Conservation (phyloP, 2,329 filamentous ascomycete species). For the Aaosphaeria pasadenensis region DNA sequence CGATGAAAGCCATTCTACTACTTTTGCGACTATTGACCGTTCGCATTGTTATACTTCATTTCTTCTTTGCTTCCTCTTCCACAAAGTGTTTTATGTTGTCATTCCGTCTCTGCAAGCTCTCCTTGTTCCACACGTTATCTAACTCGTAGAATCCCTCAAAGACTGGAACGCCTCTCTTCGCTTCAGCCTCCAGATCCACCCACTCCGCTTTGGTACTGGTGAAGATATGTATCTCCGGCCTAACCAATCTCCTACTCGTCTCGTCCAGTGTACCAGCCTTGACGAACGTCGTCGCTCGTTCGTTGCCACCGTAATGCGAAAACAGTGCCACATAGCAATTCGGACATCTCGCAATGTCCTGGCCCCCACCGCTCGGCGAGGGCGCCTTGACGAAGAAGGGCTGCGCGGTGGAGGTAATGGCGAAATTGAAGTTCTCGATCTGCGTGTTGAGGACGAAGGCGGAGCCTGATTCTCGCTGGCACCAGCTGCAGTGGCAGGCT, state of each 20-base stretch:
- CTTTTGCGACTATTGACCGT: too few species aligned
- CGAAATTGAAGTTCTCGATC: constrained; percentile 22
- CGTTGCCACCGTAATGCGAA: constrained; percentile 10
- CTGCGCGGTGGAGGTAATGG: constrained; percentile 13
- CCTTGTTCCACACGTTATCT: not conserved
- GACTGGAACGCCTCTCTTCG: not conserved
- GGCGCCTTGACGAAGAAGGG: constrained; percentile 29
- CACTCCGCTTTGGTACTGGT: constrained; percentile 3
- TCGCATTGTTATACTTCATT: too few species aligned
- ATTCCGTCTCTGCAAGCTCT: not conserved
- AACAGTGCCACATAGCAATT: constrained; percentile 42
- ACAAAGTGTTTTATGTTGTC: not conserved
- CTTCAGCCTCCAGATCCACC: constrained; percentile 1
- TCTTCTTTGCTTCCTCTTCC: not conserved
- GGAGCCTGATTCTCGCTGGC: constrained; percentile 45
- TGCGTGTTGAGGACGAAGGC: constrained; percentile 40
- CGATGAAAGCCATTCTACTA: too few species aligned
- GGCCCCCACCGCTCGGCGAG: constrained; percentile 27
- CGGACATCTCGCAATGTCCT: constrained; percentile 43
- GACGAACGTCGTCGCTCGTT: constrained; percentile 30
- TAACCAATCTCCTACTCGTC: constrained; percentile 28
- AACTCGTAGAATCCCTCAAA: not conserved
- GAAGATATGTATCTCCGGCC: constrained; percentile 48
- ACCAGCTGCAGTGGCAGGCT: constrained; percentile 48
- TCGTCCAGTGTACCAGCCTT: constrained; percentile 46